A percentile compares a stretch with the other conserved stretches of the same genome.
phyloP scores from a whole-genome alignment of 108 stramenopile genomes.

The Cylindrotheca fusiformis region DNA sequence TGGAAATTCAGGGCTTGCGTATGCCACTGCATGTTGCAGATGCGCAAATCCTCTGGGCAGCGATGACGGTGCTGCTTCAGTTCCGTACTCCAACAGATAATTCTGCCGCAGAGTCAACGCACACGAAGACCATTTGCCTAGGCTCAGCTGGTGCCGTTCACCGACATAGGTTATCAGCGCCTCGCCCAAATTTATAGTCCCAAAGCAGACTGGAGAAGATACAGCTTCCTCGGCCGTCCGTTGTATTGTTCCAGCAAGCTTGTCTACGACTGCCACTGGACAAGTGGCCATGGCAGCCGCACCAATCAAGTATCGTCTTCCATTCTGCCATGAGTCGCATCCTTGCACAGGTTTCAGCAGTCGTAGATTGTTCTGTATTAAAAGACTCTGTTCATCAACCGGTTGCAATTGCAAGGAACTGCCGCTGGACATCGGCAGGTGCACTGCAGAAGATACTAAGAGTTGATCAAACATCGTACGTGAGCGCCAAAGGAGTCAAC shows the following conservation, averaged over 20 bases:
- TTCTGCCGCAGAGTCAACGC: conserved; percentile 68
- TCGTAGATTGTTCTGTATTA: conserved; percentile 24
- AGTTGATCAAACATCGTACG: no score
- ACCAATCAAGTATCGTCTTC: conserved; percentile 68
- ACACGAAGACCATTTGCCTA: conserved; percentile 55
- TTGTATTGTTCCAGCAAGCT: conserved; percentile 38
- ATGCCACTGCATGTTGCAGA: conserved; percentile 52
- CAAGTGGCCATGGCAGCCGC: conserved; percentile 68
- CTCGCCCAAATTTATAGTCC: conserved; percentile 58
- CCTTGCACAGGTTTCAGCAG: conserved; percentile 59
- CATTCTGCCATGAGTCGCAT: conserved; percentile 63
- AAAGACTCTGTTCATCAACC: conserved; percentile 11
- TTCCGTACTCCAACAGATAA: conserved; percentile 71
- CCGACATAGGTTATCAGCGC: conserved; percentile 57
- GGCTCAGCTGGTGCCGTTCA: conserved; percentile 16
- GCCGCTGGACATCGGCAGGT: no score
- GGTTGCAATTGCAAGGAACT: not conserved
- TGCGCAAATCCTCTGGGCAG: conserved; percentile 72
- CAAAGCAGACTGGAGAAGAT: conserved; percentile 29
- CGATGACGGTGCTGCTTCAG: conserved; percentile 12
- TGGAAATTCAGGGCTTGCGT: conserved; percentile 48
- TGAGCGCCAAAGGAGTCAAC: no score
- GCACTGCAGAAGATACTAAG: no score
- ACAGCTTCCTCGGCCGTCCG: conserved; percentile 18
- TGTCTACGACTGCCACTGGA: conserved; percentile 48